Percentiles rank a stretch among this genome's conserved stretches.
These are phyloP conservation scores for Pestalotiopsis sp. DNA, from an alignment of 2,329 filamentous ascomycete genomes.

Conservation along the genomic window DNA sequence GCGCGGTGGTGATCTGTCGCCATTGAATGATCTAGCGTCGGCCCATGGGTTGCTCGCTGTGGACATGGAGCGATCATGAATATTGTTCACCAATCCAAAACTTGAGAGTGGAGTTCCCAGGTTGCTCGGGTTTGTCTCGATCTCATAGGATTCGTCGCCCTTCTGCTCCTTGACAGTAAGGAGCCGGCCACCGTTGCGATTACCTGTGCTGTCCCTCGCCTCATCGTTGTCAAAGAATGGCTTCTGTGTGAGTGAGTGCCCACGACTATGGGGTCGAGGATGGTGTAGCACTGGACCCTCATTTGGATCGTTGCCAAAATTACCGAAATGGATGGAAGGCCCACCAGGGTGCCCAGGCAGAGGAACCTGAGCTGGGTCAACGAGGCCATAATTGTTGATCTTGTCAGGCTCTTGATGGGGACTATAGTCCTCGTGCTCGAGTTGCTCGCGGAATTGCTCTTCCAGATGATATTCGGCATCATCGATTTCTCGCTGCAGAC, in stretches of 20 bases:
- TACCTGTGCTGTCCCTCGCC: constrained; percentile 39
- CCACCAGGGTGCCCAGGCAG: constrained; percentile 42
- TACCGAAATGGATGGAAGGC: constrained; percentile 50
- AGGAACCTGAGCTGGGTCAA: constrained; percentile 21
- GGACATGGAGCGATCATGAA: constrained; percentile 59
- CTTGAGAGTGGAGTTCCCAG: constrained; percentile 64
- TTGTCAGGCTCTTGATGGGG: constrained; percentile 55
- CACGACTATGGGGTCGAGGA: constrained; percentile 73
- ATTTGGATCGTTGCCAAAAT: constrained; percentile 56
- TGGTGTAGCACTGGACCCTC: constrained; percentile 67
- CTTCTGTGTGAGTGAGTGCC: constrained; percentile 71
- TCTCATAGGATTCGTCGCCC: constrained; percentile 62
- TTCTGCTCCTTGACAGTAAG: constrained; percentile 40
- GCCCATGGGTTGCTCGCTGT: constrained; percentile 67
- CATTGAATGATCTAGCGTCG: constrained; percentile 46
- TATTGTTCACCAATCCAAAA: constrained; percentile 49
- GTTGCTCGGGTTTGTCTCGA: constrained; percentile 76
- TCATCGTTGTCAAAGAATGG: constrained; percentile 63
- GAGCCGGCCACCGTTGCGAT: constrained; percentile 39
- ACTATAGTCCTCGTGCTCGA: constrained; percentile 79
- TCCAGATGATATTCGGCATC: constrained; percentile 86
- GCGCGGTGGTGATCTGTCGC: constrained; percentile 39
- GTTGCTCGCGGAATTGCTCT: constrained; percentile 75
- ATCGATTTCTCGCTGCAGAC: constrained; percentile 81
- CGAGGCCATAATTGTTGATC: constrained; percentile 27